phyloP scores from a whole-genome alignment of 495 filamentous ascomycete species.

The Bathelium albidoporum region DNA sequence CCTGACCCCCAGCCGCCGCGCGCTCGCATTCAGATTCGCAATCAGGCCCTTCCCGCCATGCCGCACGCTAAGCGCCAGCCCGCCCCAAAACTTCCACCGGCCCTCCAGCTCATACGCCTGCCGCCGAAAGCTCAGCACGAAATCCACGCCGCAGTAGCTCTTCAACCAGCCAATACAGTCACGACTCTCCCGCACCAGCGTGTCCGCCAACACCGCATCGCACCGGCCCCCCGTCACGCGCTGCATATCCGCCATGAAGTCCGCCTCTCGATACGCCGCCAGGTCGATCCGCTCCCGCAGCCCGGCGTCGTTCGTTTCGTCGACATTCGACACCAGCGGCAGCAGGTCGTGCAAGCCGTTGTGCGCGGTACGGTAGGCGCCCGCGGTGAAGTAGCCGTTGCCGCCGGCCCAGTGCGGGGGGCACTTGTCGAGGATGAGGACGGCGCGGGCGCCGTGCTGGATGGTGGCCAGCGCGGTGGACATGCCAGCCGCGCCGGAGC shows the following conservation, averaged over 20 bases:
- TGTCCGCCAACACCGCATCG: slow-evolving; percentile 34
- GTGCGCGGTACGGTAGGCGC: slow-evolving; percentile 43
- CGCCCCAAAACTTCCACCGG: slow-evolving; percentile 52
- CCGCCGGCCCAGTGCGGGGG: slow-evolving; percentile 45
- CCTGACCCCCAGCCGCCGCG: slow-evolving; percentile 31
- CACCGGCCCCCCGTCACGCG: slow-evolving; percentile 40
- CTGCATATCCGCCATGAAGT: slow-evolving; percentile 41
- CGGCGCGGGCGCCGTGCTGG: slow-evolving; percentile 27
- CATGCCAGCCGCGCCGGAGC: slow-evolving; percentile 51
- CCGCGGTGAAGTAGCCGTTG: slow-evolving; percentile 50
- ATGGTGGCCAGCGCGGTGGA: slow-evolving; percentile 42
- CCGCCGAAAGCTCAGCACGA: slow-evolving; percentile 50
- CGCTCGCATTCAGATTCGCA: slow-evolving; percentile 36
- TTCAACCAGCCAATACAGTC: slow-evolving; percentile 46
- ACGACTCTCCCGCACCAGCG: slow-evolving; percentile 39
- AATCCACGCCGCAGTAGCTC: slow-evolving; percentile 38
- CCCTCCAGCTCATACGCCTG: slow-evolving; percentile 49
- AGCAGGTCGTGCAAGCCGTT: slow-evolving; percentile 39
- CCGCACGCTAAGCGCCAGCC: slow-evolving; percentile 43
- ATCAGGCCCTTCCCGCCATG: slow-evolving; percentile 51
- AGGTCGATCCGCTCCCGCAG: slow-evolving; percentile 36
- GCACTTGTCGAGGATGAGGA: slow-evolving; percentile 45
- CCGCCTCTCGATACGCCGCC: slow-evolving; percentile 33
- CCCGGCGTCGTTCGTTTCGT: too few relatives aligned
- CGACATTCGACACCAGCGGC: slow-evolving; percentile 41